Base-by-base conservation (phyloP, 2,329 filamentous ascomycete genomes). In the Pseudopyricularia cyperi region DNA sequence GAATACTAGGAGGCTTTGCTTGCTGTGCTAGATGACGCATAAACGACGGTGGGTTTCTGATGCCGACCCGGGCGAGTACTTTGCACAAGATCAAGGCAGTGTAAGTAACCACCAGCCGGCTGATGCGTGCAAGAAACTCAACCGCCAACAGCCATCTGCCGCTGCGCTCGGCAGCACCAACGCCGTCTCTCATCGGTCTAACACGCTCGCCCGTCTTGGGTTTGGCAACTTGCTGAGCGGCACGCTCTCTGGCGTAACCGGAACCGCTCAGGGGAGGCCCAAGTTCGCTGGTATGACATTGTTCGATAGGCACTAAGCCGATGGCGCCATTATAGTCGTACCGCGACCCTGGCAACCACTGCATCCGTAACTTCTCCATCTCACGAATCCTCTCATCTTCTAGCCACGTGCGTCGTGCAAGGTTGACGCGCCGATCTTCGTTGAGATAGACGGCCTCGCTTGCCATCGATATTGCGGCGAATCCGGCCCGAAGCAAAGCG, bases 381-480 rank as follows among this genome's bases (percentile, higher is more conserved):
- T 97, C 89, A 46, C 82, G 76, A 9, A 91, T 73, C 6, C 90
- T 79, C 57, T 95, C 87, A 59, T 91, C 87, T 63, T 98, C 93
- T 3, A 97, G 71, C 91, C 93, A 98, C 0, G 93, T 96, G 68
- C 83, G 83, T 34, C 77, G 73, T 57, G 82, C 82, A 2, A 95
- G 72, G 55, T 80, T 83, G 50, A 97, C 81, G 2, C 76, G 76
- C 39, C 80, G 80, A 46, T 81, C 91, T 66, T 97, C 91, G 55
- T 96, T 95, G 11, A 98, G 72, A 62, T 95, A 97, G 0, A 97
- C 93, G 3, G 91, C 91, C 66, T 97, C 90, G 60, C 89, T 95
- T 1, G 93, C 93, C 66, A 94, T 91, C 1, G 89, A 95, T 55
- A 97, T 80, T 12, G 91, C 83, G 11, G 83, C 83, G 62, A 96